Base-by-base conservation (phyloP, 495 filamentous ascomycete genomes). In the Talaromyces ruber region DNA sequence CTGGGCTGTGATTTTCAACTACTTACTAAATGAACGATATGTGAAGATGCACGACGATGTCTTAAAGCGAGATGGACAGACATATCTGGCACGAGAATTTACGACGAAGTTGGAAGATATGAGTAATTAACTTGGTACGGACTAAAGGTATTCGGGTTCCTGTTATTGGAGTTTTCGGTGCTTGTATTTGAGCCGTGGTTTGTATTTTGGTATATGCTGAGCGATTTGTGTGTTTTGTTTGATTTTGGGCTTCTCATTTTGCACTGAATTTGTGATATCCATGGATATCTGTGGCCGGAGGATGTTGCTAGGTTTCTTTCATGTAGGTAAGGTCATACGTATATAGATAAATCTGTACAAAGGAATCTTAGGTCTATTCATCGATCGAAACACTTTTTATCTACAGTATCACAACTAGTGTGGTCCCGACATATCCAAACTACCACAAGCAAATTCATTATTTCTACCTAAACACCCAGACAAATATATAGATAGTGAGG, bases 1-100 rank as follows among this genome's bases (percentile, higher is more conserved):
- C 77, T 3, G 77, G 77, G 6, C 64, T 80, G 28, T 80, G 65
- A 72, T 61, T 16, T 39, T 47, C 30, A 32, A 47, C 18, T 22
- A 5, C 14, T 39, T 0, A 2, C 4, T 3, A 16, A 0, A 4
- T 5, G n/a, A 43, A n/a, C 30, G 16, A 43, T 18, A 43, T 43
- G n/a, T 21, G 5, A 45, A 18, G 14, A 18, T 45, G 16, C 4
- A 18, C 14, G n/a, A n/a, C n/a, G n/a, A n/a, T n/a, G n/a, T n/a
- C n/a, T n/a, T n/a, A n/a, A n/a, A n/a, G n/a, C n/a, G n/a, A n/a
- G n/a, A n/a, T n/a, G n/a, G n/a, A n/a, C n/a, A n/a, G n/a, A n/a
- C n/a, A n/a, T n/a, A n/a, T n/a, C n/a, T n/a, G n/a, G n/a, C n/a
- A n/a, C n/a, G n/a, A n/a, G n/a, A 39, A 39, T 14, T 39, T 39